phyloP scores from a whole-genome alignment of 2,329 filamentous ascomycete species.

The Xylaria sp. region DNA sequence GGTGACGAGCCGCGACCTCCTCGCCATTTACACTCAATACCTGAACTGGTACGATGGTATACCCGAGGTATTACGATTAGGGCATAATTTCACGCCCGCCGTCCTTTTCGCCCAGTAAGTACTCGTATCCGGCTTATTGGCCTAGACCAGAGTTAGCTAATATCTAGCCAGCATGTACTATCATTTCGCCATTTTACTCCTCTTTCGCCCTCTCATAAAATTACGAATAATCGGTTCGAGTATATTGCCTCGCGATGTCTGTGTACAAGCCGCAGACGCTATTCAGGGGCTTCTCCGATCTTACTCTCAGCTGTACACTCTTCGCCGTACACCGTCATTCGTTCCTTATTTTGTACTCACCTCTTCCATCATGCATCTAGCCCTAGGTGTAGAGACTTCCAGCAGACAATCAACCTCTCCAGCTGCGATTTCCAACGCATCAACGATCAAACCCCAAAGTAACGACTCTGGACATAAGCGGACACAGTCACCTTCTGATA shows the following conservation, averaged over 20 bases:
- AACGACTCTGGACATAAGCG: conserved; percentile 11
- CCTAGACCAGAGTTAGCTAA: conserved; percentile 3
- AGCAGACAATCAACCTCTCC: conserved; percentile 26
- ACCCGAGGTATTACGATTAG: conserved; percentile 64
- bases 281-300: conserved; percentile 59
- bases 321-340: conserved; percentile 62
- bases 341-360: conserved; percentile 66
- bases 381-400: conserved; percentile 48
- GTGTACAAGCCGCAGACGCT: conserved; percentile 62
- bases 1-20: conserved; percentile 64
- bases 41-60: conserved; percentile 72
- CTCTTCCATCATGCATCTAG: conserved; percentile 62
- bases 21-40: conserved; percentile 69
- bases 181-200: conserved; percentile 69
- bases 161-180: conserved; percentile 63
- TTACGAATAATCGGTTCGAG: conserved; percentile 64
- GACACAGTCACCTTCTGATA: conserved; percentile 12
- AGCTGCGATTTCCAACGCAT: conserved; percentile 24
- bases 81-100: conserved; percentile 72
- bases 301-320: conserved; percentile 61
- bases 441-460: conserved; percentile 25
- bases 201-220: conserved; percentile 74
- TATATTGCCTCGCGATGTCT: conserved; percentile 66
- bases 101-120: conserved; percentile 75
- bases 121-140: background rate